Evolutionary conservation across 352 stramenopile species (phyloP).

Genomic region (Phytophthora rubi): DNA sequence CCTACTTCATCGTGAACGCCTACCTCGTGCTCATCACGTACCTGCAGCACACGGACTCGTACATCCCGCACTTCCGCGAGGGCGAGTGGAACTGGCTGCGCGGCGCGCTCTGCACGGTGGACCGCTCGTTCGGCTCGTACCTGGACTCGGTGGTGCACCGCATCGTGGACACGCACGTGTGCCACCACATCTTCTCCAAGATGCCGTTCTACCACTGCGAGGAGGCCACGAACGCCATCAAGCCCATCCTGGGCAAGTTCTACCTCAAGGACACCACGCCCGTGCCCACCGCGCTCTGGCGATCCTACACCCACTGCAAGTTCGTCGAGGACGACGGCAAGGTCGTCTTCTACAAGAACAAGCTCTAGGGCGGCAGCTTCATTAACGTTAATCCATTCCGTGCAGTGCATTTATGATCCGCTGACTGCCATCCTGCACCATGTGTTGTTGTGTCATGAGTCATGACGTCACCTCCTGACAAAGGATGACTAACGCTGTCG

Average conservation of each 20-base stretch:
- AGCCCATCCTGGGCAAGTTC: conserved; percentile 94
- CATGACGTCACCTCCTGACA: neutral
- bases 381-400: conserved; percentile 39
- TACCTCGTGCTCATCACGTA: conserved; percentile 98
- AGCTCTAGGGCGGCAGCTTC: conserved; percentile 31
- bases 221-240: conserved; percentile 95
- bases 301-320: conserved; percentile 93
- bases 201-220: conserved; percentile 99
- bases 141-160: conserved; percentile 98
- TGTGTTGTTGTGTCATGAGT: neutral
- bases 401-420: conserved; percentile 25
- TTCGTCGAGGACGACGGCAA: conserved; percentile 94
- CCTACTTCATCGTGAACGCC: conserved; percentile 96
- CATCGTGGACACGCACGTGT: conserved; percentile 98
- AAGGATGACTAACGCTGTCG: neutral
- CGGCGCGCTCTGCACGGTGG: conserved; percentile 97
- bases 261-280: conserved; percentile 95
- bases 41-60: conserved; percentile 98
- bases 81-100: conserved; percentile 97
- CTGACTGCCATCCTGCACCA: conserved; percentile 1
- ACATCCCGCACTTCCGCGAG: conserved; percentile 96
- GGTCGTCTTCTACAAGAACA: conserved; percentile 92
- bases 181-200: conserved; percentile 99
- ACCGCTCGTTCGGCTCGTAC: conserved; percentile 96
- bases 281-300: conserved; percentile 92